Percentiles rank a stretch among this genome's conserved stretches.
Evolutionary conservation across 371 early-diverging fungal species (phyloP).

Genomic region (Entomophthora muscae): DNA sequence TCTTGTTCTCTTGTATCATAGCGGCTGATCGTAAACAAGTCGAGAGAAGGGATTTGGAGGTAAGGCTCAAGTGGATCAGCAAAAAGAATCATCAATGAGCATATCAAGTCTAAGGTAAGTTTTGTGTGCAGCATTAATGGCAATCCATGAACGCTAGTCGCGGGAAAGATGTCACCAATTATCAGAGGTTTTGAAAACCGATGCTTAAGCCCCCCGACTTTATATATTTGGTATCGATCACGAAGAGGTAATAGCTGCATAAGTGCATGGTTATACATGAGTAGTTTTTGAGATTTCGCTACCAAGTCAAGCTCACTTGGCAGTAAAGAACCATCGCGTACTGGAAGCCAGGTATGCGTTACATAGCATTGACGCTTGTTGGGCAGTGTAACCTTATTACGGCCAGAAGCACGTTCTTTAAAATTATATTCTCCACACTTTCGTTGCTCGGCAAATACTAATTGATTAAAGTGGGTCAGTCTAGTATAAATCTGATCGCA

Average conservation of each 20-base stretch:
- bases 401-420: neutral
- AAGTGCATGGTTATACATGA: neutral
- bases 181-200: neutral
- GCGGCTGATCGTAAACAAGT: neutral
- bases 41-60: neutral
- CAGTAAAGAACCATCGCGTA: neutral
- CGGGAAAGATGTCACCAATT: neutral
- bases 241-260: neutral
- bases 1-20: neutral
- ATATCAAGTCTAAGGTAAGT: neutral
- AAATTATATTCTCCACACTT: neutral
- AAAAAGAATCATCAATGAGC: neutral
- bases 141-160: neutral
- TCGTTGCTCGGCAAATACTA: too few species aligned
- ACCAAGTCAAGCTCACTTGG: neutral
- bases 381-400: neutral
- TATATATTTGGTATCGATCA: neutral
- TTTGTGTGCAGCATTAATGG: neutral
- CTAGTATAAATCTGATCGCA: neutral
- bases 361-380: too few species aligned
- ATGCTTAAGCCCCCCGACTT: neutral
- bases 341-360: too few species aligned
- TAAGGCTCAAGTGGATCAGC: neutral
- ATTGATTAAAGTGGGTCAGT: neutral
- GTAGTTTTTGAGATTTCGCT: neutral